Base-by-base conservation (phyloP, 805 yeast genomes). In the Clavispora fructus region DNA sequence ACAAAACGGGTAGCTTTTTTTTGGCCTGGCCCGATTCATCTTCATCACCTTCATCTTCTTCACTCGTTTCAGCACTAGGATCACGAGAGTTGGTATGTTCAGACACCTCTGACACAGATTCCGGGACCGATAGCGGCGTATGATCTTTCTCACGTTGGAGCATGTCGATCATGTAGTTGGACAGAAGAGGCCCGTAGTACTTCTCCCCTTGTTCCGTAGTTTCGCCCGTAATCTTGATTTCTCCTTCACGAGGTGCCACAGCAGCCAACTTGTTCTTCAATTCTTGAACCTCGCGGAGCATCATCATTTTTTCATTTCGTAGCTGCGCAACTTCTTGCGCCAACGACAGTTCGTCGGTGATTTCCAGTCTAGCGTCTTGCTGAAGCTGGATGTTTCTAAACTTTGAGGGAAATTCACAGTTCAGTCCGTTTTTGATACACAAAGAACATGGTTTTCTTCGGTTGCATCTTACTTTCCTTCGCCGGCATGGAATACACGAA, bases 121-220 rank as follows among this genome's bases (percentile, higher is more conserved):
- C 51, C 51, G 47, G 41, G 44, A 35, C 39, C 39, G 29, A 43
- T 45, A 39, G 41, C 29, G 27, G 44, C 44, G 19, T 47, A 40
- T 14, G 61, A 59, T 37, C 54, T 49, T 13, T 41, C 39, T 28
- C 27, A 12, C 33, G 43, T 43, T 57, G 58, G 40, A 69, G 61
- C 2, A 67, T 57, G 31, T 71, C 70, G 33, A 75, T 68, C 80
- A 77, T 76, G 53, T 63, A 75, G 35, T 63, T 60, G 7, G 75
- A 67, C n/a, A 78, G 73, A 48, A 69, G 75, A 1, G 82, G 80
- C 0, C 80, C 80, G 53, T 74, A 77, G 51, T 71, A 77, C 46
- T 73, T 74, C 28, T 65, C 68, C 30, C 73, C 74, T 14, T 53
- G 44, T 50, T 69, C 74, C 25, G 69, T 59, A 19, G 71, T 66